Percentiles rank a stretch among this genome's conserved stretches.
Evolutionary conservation across 2,329 filamentous ascomycete genomes (phyloP).

Genomic region (Beauveria sp.): DNA sequence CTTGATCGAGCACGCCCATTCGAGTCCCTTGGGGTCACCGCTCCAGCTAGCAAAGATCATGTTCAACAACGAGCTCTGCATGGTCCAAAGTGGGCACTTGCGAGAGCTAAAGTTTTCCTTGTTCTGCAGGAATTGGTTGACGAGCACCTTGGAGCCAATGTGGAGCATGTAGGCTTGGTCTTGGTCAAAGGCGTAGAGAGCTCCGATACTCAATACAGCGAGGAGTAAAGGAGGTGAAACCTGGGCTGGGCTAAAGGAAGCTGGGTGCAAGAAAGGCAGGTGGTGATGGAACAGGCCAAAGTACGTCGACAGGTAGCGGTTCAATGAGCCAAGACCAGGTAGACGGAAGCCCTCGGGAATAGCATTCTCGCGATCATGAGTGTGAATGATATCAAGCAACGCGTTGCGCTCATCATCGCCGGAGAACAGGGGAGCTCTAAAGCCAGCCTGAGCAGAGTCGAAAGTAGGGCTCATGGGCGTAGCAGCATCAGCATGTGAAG

Average conservation of each 20-base stretch:
- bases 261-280: slow-evolving; percentile 87
- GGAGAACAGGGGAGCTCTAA: slow-evolving; percentile 70
- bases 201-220: slow-evolving; percentile 88
- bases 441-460: slow-evolving; percentile 59
- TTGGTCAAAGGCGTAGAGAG: slow-evolving; percentile 93
- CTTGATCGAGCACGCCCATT: slow-evolving; percentile 99
- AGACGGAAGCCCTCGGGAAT: slow-evolving; percentile 86
- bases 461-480: slow-evolving; percentile 68
- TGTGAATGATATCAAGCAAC: slow-evolving; percentile 80
- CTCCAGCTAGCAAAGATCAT: slow-evolving; percentile 99
- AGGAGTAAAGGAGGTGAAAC: slow-evolving; percentile 78
- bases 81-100: slow-evolving; percentile 95
- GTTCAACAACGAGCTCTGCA: slow-evolving; percentile 94
- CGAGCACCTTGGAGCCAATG: slow-evolving; percentile 93
- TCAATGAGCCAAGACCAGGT: slow-evolving; percentile 71
- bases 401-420: slow-evolving; percentile 78
- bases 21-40: slow-evolving; percentile 90
- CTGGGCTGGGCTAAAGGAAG: slow-evolving; percentile 76
- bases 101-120: slow-evolving; percentile 98
- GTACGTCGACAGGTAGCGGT: slow-evolving; percentile 90
- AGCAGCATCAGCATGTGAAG: slow-evolving; percentile 62
- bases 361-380: slow-evolving; percentile 70
- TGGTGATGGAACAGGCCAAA: slow-evolving; percentile 97
- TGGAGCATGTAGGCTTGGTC: slow-evolving; percentile 96
- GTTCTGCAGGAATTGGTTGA: slow-evolving; percentile 94